Evolutionary conservation across 163 green algal genomes (phyloP), one percentile per base, ranked within the genome.

Genomic region (Coccomyxa subellipsoidea): DNA sequence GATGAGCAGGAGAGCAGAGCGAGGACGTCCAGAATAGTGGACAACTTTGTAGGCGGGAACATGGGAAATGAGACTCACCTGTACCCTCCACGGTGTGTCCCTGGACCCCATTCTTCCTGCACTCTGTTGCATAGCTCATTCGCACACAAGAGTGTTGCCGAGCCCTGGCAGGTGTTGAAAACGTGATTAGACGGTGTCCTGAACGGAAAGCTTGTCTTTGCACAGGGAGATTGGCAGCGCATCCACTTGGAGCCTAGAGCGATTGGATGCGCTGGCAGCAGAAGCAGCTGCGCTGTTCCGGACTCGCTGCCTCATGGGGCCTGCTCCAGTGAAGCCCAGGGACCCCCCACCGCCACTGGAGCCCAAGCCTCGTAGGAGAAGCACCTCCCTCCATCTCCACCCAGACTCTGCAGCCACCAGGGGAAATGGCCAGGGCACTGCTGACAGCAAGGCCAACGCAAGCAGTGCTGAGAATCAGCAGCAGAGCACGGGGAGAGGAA

Each of bases 211-310:
- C n/a, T n/a, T n/a, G n/a, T n/a, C n/a, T n/a, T 76, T 36, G 69
- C 69, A 76, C 72, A 80, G 78, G 7, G 78, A 84, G 36, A 32
- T 84, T 10, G 84, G 83, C 7, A 87, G 80, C 71, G 85, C 84
- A 15, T 86, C 85, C 40, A 94, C 88, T 1, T 94, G 90, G 90
- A 88, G 79, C 69, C 79, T 92, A 25, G 76, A 87, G 54, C 83
- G 90, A 23, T 81, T 94, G 70, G 87, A 93, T 78, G 80, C 85
- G 4, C 80, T 94, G 37, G 89, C 90, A 54, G 89, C 81, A 23
- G 89, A 94, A 69, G 76, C 76, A 8, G 23, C 31, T 8, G 76
- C 76, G 38, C 36, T 69, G 27, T 80, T 59, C n/a, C 27, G 31
- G 36, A 38, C 15, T 8, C 36, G 36, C 72, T 38, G 31, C 27